Evolutionary conservation across 83 land plant species (phyloP).

Genomic region (Picea abies): DNA sequence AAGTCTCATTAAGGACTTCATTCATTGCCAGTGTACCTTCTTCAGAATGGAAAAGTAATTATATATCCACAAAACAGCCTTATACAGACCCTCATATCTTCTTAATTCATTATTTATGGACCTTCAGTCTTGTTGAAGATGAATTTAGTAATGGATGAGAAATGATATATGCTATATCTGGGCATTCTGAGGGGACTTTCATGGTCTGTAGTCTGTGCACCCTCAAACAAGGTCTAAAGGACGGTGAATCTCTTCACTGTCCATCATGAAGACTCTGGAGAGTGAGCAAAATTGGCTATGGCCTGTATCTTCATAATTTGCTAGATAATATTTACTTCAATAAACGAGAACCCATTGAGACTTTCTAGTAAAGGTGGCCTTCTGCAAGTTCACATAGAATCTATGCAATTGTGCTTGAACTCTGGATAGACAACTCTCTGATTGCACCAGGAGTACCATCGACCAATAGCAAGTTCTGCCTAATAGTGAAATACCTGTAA

Average conservation of each 20-base stretch:
- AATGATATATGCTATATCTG: not conserved
- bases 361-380: too few species aligned
- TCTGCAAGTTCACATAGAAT: too few species aligned
- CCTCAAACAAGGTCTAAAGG: not conserved
- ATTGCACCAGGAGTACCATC: too few species aligned
- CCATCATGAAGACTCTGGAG: not conserved
- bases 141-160: not conserved
- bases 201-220: too few species aligned
- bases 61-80: not conserved
- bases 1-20: not conserved
- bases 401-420: too few species aligned
- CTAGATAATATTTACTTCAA: not conserved
- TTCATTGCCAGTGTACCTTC: too few species aligned
- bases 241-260: not conserved
- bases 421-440: too few species aligned
- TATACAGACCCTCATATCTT: slow-evolving; percentile 6
- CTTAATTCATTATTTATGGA: not conserved
- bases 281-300: not conserved
- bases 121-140: not conserved
- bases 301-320: not conserved
- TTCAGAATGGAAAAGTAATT: too few species aligned
- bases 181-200: not conserved
- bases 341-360: too few species aligned
- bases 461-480: too few species aligned
- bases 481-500: too few species aligned